Conservation (phyloP, 2,329 filamentous ascomycete genomes). For the Hymenoscyphus occultus region DNA sequence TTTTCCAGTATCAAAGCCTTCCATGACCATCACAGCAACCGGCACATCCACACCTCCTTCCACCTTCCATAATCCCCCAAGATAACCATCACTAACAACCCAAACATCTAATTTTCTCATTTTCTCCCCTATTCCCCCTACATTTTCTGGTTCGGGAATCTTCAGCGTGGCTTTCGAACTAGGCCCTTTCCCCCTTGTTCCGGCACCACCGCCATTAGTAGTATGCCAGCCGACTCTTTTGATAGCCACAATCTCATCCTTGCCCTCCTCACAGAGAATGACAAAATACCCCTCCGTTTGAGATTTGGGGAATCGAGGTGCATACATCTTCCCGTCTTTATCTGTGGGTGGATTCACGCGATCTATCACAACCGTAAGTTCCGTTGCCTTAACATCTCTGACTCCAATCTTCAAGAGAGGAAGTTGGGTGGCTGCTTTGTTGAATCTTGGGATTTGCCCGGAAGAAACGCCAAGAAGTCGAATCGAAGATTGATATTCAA, state of each 20-base stretch:
- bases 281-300: slow-evolving; percentile 95
- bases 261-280: slow-evolving; percentile 63
- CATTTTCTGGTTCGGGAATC: slow-evolving; percentile 44
- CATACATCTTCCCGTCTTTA: slow-evolving; percentile 72
- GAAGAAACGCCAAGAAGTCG: slow-evolving; percentile 50
- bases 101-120: slow-evolving; percentile 63
- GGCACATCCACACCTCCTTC: slow-evolving; percentile 23
- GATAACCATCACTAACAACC: slow-evolving; percentile 81
- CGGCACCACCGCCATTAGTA: slow-evolving; percentile 28
- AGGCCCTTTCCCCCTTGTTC: slow-evolving; percentile 38
- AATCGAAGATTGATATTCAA: slow-evolving; percentile 43
- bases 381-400: slow-evolving; percentile 57
- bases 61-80: slow-evolving; percentile 59
- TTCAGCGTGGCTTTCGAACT: slow-evolving; percentile 57
- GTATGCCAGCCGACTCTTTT: slow-evolving; percentile 77
- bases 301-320: slow-evolving; percentile 87
- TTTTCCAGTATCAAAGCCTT: background rate
- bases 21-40: slow-evolving; percentile 8
- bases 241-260: slow-evolving; percentile 77
- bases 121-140: slow-evolving; percentile 36
- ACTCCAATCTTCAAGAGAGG: slow-evolving; percentile 67
- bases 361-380: slow-evolving; percentile 60
- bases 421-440: slow-evolving; percentile 61
- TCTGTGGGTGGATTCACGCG: slow-evolving; percentile 65
- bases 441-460: slow-evolving; percentile 37